phyloP scores from a whole-genome alignment of 2,329 filamentous ascomycete species.

The Orbilia javanica region DNA sequence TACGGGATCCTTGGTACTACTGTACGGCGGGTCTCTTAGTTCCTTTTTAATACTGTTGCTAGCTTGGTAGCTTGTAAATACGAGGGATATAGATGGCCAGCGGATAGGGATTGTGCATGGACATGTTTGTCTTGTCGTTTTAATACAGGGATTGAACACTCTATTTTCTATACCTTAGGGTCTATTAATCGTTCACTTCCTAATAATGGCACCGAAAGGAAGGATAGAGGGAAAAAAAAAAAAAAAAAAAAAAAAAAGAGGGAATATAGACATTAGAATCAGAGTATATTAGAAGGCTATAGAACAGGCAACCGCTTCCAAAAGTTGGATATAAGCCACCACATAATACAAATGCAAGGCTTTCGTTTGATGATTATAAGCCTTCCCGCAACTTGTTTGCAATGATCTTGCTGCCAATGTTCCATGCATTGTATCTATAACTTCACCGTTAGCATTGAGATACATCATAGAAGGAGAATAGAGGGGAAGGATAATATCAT shows the following conservation, averaged over 20 bases:
- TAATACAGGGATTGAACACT: not conserved
- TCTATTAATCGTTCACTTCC: too few relatives aligned
- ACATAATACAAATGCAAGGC: not conserved
- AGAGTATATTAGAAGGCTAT: conserved; percentile 39
- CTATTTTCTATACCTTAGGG: not conserved
- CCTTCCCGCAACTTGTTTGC: conserved; percentile 54
- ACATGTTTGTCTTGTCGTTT: not conserved
- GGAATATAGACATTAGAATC: conserved; percentile 23
- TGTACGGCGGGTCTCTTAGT: not conserved
- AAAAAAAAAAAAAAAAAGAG: not conserved
- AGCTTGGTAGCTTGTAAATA: not conserved
- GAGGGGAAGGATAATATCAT: conserved; percentile 40
- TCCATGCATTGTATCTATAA: conserved; percentile 48
- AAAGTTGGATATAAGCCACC: not conserved
- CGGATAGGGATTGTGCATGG: not conserved
- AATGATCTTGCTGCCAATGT: conserved; percentile 48
- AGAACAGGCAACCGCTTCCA: conserved; percentile 19
- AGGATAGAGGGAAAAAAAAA: not conserved
- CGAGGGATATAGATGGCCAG: not conserved
- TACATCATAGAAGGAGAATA: not conserved
- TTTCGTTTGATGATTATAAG: conserved; percentile 19
- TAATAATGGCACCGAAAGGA: not conserved
- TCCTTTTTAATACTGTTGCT: not conserved
- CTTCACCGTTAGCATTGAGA: not conserved
- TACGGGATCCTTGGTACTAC: not conserved